Percentiles rank a stretch among this genome's conserved stretches.
phyloP scores from a whole-genome alignment of 1,139 yeast species.

The Candida gigantensis region DNA sequence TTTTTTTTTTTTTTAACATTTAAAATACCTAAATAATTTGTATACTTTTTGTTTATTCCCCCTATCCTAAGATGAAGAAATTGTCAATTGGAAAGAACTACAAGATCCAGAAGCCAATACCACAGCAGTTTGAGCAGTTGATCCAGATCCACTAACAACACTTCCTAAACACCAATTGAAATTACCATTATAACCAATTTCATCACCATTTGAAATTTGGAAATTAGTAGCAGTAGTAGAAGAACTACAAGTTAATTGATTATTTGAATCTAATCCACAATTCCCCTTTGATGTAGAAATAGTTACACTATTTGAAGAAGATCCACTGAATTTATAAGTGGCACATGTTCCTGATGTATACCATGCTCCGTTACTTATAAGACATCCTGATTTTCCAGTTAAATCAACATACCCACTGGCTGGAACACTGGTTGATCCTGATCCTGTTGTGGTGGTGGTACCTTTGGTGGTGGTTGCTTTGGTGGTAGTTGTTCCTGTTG shows the following conservation, averaged over 20 bases:
- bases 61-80: slow-evolving; percentile 3
- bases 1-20: too few species aligned
- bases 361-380: slow-evolving; percentile 85
- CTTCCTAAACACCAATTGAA: slow-evolving; percentile 26
- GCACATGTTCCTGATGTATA: slow-evolving; percentile 85
- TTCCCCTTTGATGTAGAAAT: slow-evolving; percentile 68
- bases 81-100: slow-evolving; percentile 18
- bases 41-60: too few species aligned
- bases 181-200: slow-evolving; percentile 63
- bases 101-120: slow-evolving; percentile 49
- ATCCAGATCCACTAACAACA: slow-evolving; percentile 13
- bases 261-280: slow-evolving; percentile 53
- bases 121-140: slow-evolving; percentile 52
- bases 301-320: slow-evolving; percentile 65
- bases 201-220: slow-evolving; percentile 42
- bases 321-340: slow-evolving; percentile 46
- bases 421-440: slow-evolving; percentile 31
- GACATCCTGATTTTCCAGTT: slow-evolving; percentile 66
- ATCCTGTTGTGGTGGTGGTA: slow-evolving; percentile 1
- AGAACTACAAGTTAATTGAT: slow-evolving; percentile 35
- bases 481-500: slow-evolving; percentile 1
- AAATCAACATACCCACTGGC: slow-evolving; percentile 47
- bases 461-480: slow-evolving; percentile 14
- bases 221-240: slow-evolving; percentile 41
- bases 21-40: too few species aligned